A percentile compares a stretch with the other conserved stretches of the same genome.
Conservation (phyloP, 371 early-diverging fungal genomes). For the Mycotypha africana region DNA sequence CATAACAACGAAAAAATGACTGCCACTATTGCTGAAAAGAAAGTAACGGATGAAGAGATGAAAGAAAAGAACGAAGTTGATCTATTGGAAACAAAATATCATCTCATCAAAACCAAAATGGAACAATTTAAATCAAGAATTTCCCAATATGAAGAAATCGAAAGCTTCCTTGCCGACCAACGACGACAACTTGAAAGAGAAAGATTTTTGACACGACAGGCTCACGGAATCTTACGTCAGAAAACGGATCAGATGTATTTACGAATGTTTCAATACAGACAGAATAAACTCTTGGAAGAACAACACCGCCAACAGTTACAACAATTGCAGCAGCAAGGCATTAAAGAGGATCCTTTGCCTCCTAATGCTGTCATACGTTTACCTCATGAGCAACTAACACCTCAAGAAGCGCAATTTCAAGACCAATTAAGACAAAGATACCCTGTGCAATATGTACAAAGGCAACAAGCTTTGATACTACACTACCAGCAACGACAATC, state of each 20-base stretch:
- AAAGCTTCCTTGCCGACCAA: constrained; percentile 59
- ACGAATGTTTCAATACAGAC: constrained; percentile 18
- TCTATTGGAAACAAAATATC: constrained; percentile 1
- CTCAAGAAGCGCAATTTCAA: constrained; percentile 6
- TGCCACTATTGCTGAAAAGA: no score
- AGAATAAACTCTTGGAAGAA: constrained; percentile 2
- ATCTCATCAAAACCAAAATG: constrained; percentile 74
- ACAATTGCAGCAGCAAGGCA: constrained; percentile 18
- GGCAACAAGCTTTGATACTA: constrained; percentile 8
- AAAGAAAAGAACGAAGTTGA: constrained; percentile 1
- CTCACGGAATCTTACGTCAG: constrained; percentile 7
- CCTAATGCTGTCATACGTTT: not conserved
- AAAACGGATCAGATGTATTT: constrained; percentile 13
- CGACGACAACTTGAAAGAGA: constrained; percentile 80
- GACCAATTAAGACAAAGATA: constrained; percentile 12
- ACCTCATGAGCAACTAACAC: constrained; percentile 3
- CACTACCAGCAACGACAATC: not conserved
- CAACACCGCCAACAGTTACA: constrained; percentile 11
- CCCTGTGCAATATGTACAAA: constrained; percentile 15
- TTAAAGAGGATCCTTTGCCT: constrained; percentile 15
- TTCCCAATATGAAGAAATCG: constrained; percentile 70
- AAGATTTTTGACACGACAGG: constrained; percentile 28
- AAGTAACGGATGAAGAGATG: constrained; percentile 49
- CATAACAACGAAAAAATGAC: not conserved
- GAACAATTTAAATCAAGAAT: constrained; percentile 71